Percentiles rank a stretch among this genome's conserved stretches.
These are phyloP conservation scores for Ophiostoma sp. DNA, from an alignment of 2,329 filamentous ascomycete genomes.

Conservation along the genomic window DNA sequence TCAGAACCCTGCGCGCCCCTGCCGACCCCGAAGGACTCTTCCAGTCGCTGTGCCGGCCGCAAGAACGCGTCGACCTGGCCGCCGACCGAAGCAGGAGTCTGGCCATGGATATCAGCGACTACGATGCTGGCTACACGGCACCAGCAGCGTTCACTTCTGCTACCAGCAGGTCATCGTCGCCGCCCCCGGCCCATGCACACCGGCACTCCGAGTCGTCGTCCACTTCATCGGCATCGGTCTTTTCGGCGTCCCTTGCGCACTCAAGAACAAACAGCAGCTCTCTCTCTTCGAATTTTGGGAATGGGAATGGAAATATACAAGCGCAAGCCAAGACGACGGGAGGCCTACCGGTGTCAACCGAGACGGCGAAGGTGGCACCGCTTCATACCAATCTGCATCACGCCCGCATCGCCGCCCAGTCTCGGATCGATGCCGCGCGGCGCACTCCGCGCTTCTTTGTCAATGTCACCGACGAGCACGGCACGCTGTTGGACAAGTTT, in stretches of 20 bases:
- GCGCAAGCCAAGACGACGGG: not conserved
- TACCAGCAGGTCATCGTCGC: not conserved
- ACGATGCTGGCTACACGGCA: not conserved
- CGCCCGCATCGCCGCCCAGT: conserved; percentile 60
- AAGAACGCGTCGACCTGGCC: conserved; percentile 49
- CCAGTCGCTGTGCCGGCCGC: conserved; percentile 62
- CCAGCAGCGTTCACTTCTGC: not conserved
- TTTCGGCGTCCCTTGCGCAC: not conserved
- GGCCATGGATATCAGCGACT: not conserved
- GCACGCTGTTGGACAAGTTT: conserved; percentile 47
- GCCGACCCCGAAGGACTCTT: conserved; percentile 65
- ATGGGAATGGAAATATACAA: not conserved
- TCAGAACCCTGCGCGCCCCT: conserved; percentile 57
- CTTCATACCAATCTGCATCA: conserved; percentile 38
- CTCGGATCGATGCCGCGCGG: conserved; percentile 56
- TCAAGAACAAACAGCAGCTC: not conserved
- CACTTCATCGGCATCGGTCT: not conserved
- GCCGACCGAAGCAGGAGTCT: conserved; percentile 41
- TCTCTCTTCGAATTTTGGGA: not conserved
- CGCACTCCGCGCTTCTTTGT: conserved; percentile 52
- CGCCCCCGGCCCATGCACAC: not conserved
- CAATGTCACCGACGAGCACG: conserved; percentile 51
- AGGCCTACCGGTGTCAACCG: not conserved
- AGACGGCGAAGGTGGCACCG: not conserved
- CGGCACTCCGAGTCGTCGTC: not conserved